Evolutionary conservation across 2,329 filamentous ascomycete species (phyloP).

Genomic region (Myrmaecium sp.): DNA sequence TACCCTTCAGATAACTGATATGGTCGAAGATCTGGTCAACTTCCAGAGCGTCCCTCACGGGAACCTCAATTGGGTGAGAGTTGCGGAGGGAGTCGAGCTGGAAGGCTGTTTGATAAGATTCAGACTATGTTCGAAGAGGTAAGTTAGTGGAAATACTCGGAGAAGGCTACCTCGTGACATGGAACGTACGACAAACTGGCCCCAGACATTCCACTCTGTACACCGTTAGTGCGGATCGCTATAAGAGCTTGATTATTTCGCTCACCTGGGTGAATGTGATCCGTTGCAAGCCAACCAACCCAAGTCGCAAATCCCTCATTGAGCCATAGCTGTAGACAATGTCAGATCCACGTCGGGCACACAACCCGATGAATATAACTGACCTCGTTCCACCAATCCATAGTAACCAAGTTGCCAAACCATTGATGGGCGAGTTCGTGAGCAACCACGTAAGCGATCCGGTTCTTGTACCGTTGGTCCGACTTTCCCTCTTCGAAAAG

Average conservation of each 20-base stretch:
- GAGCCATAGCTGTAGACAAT: conserved; percentile 48
- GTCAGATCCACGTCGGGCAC: conserved; percentile 1
- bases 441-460: conserved; percentile 93
- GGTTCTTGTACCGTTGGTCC: conserved; percentile 78
- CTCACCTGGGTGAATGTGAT: conserved; percentile 67
- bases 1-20: conserved; percentile 94
- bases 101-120: conserved; percentile 85
- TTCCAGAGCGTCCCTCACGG: conserved; percentile 81
- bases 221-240: conserved; percentile 1
- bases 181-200: conserved; percentile 68
- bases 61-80: conserved; percentile 91
- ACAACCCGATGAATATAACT: conserved; percentile 2
- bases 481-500: conserved; percentile 91
- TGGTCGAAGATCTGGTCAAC: conserved; percentile 96
- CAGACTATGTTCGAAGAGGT: conserved; percentile 41
- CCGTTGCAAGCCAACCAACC: conserved; percentile 88
- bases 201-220: conserved; percentile 88
- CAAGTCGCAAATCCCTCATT: conserved; percentile 97
- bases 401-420: conserved; percentile 90
- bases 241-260: background rate
- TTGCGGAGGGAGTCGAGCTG: conserved; percentile 76
- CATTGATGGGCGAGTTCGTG: conserved; percentile 94
- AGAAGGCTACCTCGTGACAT: conserved; percentile 34
- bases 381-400: conserved; percentile 86
- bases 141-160: conserved; percentile 16